phyloP scores from a whole-genome alignment of 345 rosid genomes.

The Ceriops decandra region DNA sequence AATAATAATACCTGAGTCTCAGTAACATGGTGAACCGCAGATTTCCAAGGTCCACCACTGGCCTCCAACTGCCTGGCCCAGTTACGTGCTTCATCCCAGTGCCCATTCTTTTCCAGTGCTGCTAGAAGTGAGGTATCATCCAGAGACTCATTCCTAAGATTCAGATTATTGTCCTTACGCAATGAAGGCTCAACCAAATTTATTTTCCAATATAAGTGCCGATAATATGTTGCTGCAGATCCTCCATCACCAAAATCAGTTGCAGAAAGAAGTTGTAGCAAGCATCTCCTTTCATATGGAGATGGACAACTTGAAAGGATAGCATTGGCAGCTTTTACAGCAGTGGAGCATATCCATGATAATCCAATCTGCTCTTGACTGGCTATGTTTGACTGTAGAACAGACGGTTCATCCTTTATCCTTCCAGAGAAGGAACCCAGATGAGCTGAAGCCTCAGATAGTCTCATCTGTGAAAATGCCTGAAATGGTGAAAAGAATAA shows the following conservation, averaged over 20 bases:
- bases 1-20: conserved; percentile 74
- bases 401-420: conserved; percentile 71
- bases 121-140: conserved; percentile 86
- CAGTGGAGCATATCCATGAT: conserved; percentile 84
- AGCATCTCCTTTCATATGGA: conserved; percentile 94
- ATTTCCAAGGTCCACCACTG: conserved; percentile 81
- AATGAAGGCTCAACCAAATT: conserved; percentile 88
- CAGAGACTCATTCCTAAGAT: conserved; percentile 75
- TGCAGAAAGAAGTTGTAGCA: conserved; percentile 82
- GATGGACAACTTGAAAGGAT: conserved; percentile 85
- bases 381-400: conserved; percentile 46
- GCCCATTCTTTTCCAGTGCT: conserved; percentile 76
- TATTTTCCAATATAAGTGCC: conserved; percentile 84
- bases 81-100: conserved; percentile 97
- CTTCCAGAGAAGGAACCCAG: conserved; percentile 87
- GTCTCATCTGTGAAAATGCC: conserved; percentile 98
- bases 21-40: conserved; percentile 79
- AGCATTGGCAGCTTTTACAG: conserved; percentile 89
- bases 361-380: conserved; percentile 64
- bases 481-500: conserved; percentile 22
- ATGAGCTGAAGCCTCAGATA: conserved; percentile 97
- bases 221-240: conserved; percentile 64
- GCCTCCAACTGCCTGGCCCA: conserved; percentile 98
- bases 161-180: conserved; percentile 59
- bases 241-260: conserved; percentile 98